Base-by-base conservation (phyloP, 257 asterid species). In the Primulina tabacum region DNA sequence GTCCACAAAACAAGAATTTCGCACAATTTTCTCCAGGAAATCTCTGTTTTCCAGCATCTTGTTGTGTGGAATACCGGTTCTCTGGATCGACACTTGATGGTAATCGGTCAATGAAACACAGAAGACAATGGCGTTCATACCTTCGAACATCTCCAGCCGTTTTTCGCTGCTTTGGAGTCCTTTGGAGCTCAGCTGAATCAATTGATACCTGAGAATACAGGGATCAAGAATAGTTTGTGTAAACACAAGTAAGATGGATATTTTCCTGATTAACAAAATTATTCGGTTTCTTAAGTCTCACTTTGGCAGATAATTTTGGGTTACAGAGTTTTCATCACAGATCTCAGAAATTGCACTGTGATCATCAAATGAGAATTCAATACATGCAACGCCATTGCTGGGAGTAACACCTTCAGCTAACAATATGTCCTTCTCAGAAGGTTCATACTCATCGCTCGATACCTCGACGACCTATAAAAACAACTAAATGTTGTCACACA, bases 131-230 rank as follows among this genome's bases (percentile, higher is more conserved):
- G 73, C 74, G 37, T 62, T 74, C 68, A 75, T 75, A 72, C 79
- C 86, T 64, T 90, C 88, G 26, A 90, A 78, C 87, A 84, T 84
- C 62, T 90, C 88, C 33, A 90, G 68, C 86, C 82, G 83, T 80
- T 86, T 90, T 82, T 78, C 76, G 69, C 82, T 73, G 38, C 62
- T 64, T 37, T 66, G 68, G 73, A 61, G 70, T 66, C 88, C 77
- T 35, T 78, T 82, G 12, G 86, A 80, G 61, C 79, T 72, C 65
- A 83, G 81, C 47, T 82, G 80, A 59, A 88, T 76, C 82, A 90
- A 59, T 71, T 88, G 89, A 76, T 83, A 86, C 80, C 95, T 90
- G 83, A 67, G 34, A 56, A 61, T 7, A 7, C 34, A 60, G 2
- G 21, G 14, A 53, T 3, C 20, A 52, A 20, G 17, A 62, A 24